These are phyloP conservation scores for Aureobasidium sp. DNA, from an alignment of 2,329 filamentous ascomycete species.

Conservation along the genomic window DNA sequence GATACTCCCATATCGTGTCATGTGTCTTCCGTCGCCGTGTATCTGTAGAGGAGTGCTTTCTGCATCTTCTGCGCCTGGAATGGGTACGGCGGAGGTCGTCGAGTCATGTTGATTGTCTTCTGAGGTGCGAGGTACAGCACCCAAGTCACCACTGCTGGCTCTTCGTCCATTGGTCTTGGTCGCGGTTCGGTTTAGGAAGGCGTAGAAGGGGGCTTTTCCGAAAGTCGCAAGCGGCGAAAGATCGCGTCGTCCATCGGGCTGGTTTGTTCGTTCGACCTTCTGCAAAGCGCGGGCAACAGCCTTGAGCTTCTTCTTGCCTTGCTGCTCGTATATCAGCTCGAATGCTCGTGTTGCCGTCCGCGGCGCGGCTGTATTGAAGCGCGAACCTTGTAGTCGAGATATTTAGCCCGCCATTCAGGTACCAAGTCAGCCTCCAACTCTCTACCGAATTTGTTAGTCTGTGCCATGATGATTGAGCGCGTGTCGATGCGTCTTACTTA, in stretches of 20 bases:
- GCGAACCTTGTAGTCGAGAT: constrained; percentile 74
- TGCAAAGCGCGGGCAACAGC: constrained; percentile 65
- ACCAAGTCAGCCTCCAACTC: constrained; percentile 83
- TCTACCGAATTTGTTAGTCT: constrained; percentile 27
- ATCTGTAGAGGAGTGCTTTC: constrained; percentile 23
- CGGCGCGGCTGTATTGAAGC: constrained; percentile 10
- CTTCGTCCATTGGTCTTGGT: background rate
- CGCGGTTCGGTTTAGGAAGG: constrained; percentile 30
- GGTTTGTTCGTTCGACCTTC: constrained; percentile 44
- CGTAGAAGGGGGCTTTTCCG: constrained; percentile 31
- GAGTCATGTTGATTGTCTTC: constrained; percentile 4
- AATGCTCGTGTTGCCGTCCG: background rate
- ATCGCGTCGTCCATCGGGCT: constrained; percentile 27
- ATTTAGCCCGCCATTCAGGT: constrained; percentile 91
- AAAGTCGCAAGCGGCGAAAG: constrained; percentile 25
- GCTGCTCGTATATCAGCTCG: constrained; percentile 29
- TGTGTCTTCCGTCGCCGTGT: constrained; percentile 15
- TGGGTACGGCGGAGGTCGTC: background rate
- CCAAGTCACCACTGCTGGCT: constrained; percentile 1
- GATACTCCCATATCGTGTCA: constrained; percentile 57
- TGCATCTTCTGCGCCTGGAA: background rate
- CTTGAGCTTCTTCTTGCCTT: constrained; percentile 88
- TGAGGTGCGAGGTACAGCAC: background rate
- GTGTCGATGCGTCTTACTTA: constrained; percentile 13
- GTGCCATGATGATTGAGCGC: background rate